These are phyloP conservation scores for Penicillium sp. DNA, from an alignment of 2,329 filamentous ascomycete species.

Conservation along the genomic window DNA sequence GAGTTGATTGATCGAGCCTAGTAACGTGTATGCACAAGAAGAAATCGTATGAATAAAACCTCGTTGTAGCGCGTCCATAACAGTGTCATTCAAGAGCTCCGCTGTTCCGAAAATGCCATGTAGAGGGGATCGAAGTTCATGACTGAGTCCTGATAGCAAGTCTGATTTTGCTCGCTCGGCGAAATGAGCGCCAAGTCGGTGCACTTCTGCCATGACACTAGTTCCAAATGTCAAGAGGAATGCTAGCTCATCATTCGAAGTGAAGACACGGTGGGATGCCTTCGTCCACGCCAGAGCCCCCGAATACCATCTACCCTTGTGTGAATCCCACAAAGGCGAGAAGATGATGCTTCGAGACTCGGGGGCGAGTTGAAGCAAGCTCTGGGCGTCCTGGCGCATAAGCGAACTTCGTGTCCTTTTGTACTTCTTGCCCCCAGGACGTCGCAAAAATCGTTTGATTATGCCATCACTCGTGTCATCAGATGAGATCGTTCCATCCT, in stretches of 20 bases:
- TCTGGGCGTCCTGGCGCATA: slow-evolving; percentile 14
- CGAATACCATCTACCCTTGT: slow-evolving; percentile 28
- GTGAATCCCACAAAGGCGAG: slow-evolving; percentile 32
- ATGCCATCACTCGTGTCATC: slow-evolving; percentile 12
- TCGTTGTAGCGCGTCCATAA: slow-evolving; percentile 22
- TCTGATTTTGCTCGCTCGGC: slow-evolving; percentile 32
- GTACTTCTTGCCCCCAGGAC: slow-evolving; percentile 7
- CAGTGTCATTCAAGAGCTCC: slow-evolving; percentile 28
- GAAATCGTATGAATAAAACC: slow-evolving; percentile 33
- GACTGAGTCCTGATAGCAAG: slow-evolving; percentile 32
- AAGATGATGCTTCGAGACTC: slow-evolving; percentile 25
- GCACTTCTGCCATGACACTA: slow-evolving; percentile 30
- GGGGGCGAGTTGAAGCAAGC: slow-evolving; percentile 14
- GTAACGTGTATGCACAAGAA: slow-evolving; percentile 41
- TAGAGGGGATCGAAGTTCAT: slow-evolving; percentile 35
- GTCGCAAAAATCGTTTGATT: slow-evolving; percentile 7
- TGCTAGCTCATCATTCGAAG: slow-evolving; percentile 22
- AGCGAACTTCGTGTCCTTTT: slow-evolving; percentile 12
- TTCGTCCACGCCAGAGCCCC: slow-evolving; percentile 26
- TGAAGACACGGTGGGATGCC: slow-evolving; percentile 18
- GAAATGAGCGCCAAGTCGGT: slow-evolving; percentile 22
- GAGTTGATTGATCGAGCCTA: slow-evolving; percentile 41
- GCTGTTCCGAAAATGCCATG: slow-evolving; percentile 32
- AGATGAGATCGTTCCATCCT: slow-evolving; percentile 38
- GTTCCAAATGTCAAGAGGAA: slow-evolving; percentile 28